Conservation (phyloP, 192 early-diverging fungal genomes). For the Neocallimastix lanati region DNA sequence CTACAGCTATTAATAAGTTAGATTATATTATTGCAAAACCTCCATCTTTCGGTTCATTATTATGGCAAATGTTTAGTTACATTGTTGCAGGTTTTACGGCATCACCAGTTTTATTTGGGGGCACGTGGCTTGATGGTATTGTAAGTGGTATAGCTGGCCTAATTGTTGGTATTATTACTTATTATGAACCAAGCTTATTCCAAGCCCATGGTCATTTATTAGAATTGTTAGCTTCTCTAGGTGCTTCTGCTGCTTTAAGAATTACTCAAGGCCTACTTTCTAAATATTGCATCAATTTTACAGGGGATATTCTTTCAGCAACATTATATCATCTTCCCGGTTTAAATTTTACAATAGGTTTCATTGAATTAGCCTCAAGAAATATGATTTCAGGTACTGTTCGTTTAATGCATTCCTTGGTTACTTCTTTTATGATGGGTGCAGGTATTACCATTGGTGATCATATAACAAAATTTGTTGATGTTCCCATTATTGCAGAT, state of each 20-base stretch:
- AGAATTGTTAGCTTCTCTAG: background rate
- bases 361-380: slow-evolving; percentile 71
- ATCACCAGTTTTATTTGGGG: background rate
- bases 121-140: background rate
- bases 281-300: background rate
- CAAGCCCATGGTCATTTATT: background rate
- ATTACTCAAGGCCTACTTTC: background rate
- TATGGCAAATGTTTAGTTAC: background rate
- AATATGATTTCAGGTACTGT: slow-evolving; percentile 79
- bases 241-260: background rate
- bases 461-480: background rate
- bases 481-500: background rate
- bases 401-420: slow-evolving; percentile 59
- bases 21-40: background rate
- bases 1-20: background rate
- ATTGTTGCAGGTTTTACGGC: background rate
- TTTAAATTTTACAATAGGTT: slow-evolving; percentile 55
- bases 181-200: background rate
- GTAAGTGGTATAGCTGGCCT: background rate
- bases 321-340: slow-evolving; percentile 50
- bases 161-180: background rate
- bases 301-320: slow-evolving; percentile 32
- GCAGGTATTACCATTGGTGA: slow-evolving; percentile 28
- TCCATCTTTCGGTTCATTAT: background rate
- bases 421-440: slow-evolving; percentile 57